Conservation (phyloP, 2,329 filamentous ascomycete genomes). For the Aspergillaceae sp. region DNA sequence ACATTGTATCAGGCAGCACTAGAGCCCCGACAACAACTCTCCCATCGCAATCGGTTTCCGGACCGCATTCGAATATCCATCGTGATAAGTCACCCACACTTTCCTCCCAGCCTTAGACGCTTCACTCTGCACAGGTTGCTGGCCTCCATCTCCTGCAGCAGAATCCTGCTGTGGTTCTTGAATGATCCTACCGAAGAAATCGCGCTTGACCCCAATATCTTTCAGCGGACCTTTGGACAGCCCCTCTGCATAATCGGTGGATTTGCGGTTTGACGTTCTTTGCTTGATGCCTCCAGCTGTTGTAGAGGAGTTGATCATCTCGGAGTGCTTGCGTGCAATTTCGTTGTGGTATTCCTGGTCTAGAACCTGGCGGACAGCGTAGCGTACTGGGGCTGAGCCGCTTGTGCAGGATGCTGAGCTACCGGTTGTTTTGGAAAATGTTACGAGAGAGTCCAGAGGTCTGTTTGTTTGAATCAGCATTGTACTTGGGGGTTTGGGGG, state of each 20-base stretch:
- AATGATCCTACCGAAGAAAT: conserved; percentile 78
- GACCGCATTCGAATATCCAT: conserved; percentile 87
- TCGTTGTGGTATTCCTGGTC: conserved; percentile 81
- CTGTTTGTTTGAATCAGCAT: conserved; percentile 22
- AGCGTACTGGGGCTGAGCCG: conserved; percentile 67
- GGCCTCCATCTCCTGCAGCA: conserved; percentile 13
- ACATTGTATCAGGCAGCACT: not conserved
- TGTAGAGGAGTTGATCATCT: conserved; percentile 38
- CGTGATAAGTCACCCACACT: conserved; percentile 83
- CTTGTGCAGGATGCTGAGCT: conserved; percentile 41
- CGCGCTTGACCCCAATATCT: conserved; percentile 51
- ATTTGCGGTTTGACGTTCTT: conserved; percentile 15
- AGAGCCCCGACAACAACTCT: conserved; percentile 57
- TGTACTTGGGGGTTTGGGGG: not conserved
- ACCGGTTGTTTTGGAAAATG: conserved; percentile 45
- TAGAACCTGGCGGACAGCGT: conserved; percentile 83
- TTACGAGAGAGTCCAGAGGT: conserved; percentile 66
- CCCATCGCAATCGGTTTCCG: conserved; percentile 74
- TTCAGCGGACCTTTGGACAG: conserved; percentile 21
- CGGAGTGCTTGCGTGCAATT: conserved; percentile 56
- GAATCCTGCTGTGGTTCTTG: conserved; percentile 34
- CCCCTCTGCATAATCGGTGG: conserved; percentile 19
- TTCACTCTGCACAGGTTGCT: conserved; percentile 17
- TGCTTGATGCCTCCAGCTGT: conserved; percentile 8
- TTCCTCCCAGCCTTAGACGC: conserved; percentile 42